phyloP scores from a whole-genome alignment of 2,329 filamentous ascomycete genomes.

The Curvularia eragrostidis region DNA sequence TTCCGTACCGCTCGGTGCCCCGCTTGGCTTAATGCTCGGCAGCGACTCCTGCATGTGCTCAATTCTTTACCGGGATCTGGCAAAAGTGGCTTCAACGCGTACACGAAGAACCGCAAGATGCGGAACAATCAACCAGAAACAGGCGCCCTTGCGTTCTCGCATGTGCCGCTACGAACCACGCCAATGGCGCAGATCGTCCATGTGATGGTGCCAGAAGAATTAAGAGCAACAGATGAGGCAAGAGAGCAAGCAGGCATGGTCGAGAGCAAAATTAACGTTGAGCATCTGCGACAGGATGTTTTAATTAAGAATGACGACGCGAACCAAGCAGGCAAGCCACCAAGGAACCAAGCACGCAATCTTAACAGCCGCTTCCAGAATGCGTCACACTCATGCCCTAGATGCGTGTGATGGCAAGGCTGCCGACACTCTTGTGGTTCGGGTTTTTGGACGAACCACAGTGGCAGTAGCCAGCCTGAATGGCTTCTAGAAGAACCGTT shows the following conservation, averaged over 20 bases:
- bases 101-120: background rate
- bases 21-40: slow-evolving; percentile 15
- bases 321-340: slow-evolving; percentile 12
- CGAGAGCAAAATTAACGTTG: slow-evolving; percentile 25
- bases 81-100: background rate
- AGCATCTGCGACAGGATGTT: slow-evolving; percentile 29
- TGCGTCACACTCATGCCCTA: slow-evolving; percentile 3
- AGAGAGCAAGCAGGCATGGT: slow-evolving; percentile 9
- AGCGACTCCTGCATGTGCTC: slow-evolving; percentile 7
- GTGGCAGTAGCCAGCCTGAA: slow-evolving; percentile 24
- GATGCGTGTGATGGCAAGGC: slow-evolving; percentile 5
- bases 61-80: background rate
- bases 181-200: slow-evolving; percentile 35
- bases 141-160: slow-evolving; percentile 42
- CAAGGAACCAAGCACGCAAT: slow-evolving; percentile 10
- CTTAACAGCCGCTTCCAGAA: slow-evolving; percentile 13
- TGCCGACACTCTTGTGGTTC: slow-evolving; percentile 15
- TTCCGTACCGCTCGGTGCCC: slow-evolving; percentile 10
- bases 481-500: slow-evolving; percentile 38
- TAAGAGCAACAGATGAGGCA: slow-evolving; percentile 17
- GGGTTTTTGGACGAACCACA: slow-evolving; percentile 22
- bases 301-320: slow-evolving; percentile 32
- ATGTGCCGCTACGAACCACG: slow-evolving; percentile 33
- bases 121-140: slow-evolving; percentile 18
- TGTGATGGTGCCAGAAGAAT: slow-evolving; percentile 22